Evolutionary conservation across 306 rosid species (phyloP).

Genomic region (Hippophae tibetana): DNA sequence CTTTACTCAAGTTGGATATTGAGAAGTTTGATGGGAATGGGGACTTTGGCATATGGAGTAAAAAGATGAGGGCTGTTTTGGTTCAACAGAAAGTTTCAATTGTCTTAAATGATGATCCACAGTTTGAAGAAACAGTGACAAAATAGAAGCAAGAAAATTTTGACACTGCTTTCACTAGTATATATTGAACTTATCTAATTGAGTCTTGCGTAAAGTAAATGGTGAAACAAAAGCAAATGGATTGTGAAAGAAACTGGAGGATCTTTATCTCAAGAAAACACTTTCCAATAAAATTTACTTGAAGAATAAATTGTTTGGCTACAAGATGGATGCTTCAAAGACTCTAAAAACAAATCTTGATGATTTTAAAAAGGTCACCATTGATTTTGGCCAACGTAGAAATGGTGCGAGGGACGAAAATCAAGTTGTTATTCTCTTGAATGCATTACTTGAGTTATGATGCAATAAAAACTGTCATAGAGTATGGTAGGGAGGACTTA

Average conservation of each 20-base stretch:
- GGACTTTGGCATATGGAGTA: no score
- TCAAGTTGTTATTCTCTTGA: not conserved
- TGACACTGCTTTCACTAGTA: no score
- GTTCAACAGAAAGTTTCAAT: no score
- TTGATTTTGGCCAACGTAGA: not conserved
- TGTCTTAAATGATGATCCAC: no score
- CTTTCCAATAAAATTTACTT: not conserved
- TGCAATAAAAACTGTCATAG: no score
- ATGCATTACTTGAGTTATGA: not conserved
- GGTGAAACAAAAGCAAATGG: not conserved
- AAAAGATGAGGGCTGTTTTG: no score
- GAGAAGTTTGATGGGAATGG: no score
- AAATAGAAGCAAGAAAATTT: no score
- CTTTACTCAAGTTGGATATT: no score
- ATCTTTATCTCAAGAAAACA: not conserved
- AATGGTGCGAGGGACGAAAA: not conserved
- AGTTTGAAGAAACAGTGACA: no score
- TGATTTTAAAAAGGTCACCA: not conserved
- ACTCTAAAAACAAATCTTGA: not conserved
- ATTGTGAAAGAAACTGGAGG: not conserved
- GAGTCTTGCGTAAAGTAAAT: not conserved
- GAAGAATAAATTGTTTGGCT: not conserved
- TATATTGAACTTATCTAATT: no score
- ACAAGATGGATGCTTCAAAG: not conserved
- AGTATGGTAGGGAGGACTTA: not conserved